These are phyloP conservation scores for Bimuria novae-zelandiae DNA, from an alignment of 2,329 filamentous ascomycete genomes.

Conservation along the genomic window DNA sequence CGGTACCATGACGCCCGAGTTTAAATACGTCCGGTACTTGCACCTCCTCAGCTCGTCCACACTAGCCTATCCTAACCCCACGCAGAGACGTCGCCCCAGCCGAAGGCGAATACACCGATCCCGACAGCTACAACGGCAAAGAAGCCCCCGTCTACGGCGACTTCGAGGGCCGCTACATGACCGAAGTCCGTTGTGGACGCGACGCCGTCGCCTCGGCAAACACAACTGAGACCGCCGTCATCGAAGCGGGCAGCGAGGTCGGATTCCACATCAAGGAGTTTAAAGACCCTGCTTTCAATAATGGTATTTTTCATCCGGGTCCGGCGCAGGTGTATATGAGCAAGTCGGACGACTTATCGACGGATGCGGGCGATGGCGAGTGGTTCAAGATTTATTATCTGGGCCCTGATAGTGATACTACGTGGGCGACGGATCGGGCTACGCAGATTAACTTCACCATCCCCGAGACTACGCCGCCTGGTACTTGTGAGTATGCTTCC, in stretches of 20 bases:
- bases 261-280: constrained; percentile 9
- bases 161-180: constrained; percentile 9
- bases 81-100: constrained; percentile 5
- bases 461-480: constrained; percentile 6
- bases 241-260: constrained; percentile 7
- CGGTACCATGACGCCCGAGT: constrained; percentile 9
- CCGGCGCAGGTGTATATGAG: constrained; percentile 14
- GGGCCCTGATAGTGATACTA: constrained; percentile 4
- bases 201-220: not conserved
- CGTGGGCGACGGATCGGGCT: constrained; percentile 4
- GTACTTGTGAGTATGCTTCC: constrained; percentile 5
- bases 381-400: constrained; percentile 17
- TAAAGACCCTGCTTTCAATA: constrained; percentile 2
- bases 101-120: not conserved
- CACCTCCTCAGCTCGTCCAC: not conserved
- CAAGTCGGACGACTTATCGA: constrained; percentile 5
- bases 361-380: constrained; percentile 11
- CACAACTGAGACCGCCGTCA: constrained; percentile 3
- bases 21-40: constrained; percentile 12
- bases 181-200: constrained; percentile 12
- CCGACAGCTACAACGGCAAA: constrained; percentile 10
- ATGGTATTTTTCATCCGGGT: constrained; percentile 11
- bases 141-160: constrained; percentile 11
- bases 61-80: not conserved
- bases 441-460: constrained; percentile 11